Evolutionary conservation across 2,329 filamentous ascomycete genomes (phyloP), one percentile per base, ranked within the genome.

Genomic region (Dactylella cylindrospora): DNA sequence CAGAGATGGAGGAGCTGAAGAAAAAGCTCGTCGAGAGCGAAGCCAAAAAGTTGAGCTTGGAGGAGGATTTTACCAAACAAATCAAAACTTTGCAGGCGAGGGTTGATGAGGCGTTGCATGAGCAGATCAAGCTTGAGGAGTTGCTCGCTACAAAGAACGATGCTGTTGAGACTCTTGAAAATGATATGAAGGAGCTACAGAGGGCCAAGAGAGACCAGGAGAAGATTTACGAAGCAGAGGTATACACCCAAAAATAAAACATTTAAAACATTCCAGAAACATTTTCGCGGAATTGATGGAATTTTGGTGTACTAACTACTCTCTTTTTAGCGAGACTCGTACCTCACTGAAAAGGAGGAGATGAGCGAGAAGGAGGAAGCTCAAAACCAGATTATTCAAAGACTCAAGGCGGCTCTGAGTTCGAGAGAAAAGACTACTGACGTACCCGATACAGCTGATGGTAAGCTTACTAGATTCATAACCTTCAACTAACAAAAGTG

Each of bases 151-250:
- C 95, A 73, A 84, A 83, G 70, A 90, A 93, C 64, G 88, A 91
- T 72, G 84, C 85, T 70, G 81, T 91, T 57, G 90, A 95, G 73
- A 77, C 80, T 5, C 78, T 97, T 49, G 83, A 84, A 70, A 90
- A 88, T 69, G 88, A 95, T 70, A 90, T 93, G 75, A 83, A 88
- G 68, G 90, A 97, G 68, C 79, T 85, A 51, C 82, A 84, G 23
- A 82, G 90, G 66, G 86, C 94, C 73, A 87, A 88, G 70, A 83
- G 91, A 66, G 93, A 98, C 72, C 84, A 96, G 76, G 90, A 96
- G 73, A 84, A 84, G 66, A 90, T 94, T 66, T 94, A 95, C 72
- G 91, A 97, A 73, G 84, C 86, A 36, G 93, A 98, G 74, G 83
- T 89, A 65, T 88, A 85, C 70, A 83, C 88, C n/a, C n/a, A n/a